Conservation (phyloP, 345 rosid genomes). For the Iberis pinnata region DNA sequence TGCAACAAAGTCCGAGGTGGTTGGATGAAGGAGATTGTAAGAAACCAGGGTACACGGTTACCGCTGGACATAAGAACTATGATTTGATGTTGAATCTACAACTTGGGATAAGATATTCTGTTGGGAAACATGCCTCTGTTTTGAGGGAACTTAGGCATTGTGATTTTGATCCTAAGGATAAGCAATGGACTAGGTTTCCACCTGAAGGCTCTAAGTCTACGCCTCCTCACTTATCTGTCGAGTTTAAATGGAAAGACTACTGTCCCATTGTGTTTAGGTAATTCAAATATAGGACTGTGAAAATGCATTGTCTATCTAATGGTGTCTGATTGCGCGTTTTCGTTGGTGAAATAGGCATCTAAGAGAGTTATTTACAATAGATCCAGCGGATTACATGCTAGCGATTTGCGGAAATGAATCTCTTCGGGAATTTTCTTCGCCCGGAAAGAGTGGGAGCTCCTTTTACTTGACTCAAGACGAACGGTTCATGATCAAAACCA, state of each 20-base stretch:
- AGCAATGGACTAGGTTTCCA: constrained; percentile 72
- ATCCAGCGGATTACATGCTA: constrained; percentile 61
- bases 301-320: neutral
- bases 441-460: constrained; percentile 71
- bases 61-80: constrained; percentile 55
- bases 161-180: constrained; percentile 74
- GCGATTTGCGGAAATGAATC: constrained; percentile 68
- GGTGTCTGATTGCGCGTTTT: neutral
- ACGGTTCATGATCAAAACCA: constrained; percentile 64
- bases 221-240: constrained; percentile 59
- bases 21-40: constrained; percentile 41
- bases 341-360: constrained; percentile 40
- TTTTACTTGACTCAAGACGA: constrained; percentile 69
- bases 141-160: constrained; percentile 46
- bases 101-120: constrained; percentile 72
- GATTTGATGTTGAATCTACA: constrained; percentile 70
- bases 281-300: neutral
- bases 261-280: constrained; percentile 76
- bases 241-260: constrained; percentile 78
- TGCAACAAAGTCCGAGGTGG: constrained; percentile 51
- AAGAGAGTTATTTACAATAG: constrained; percentile 58
- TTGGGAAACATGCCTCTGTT: constrained; percentile 53
- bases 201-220: constrained; percentile 70
- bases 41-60: constrained; percentile 56
- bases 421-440: constrained; percentile 63